phyloP scores from a whole-genome alignment of 768 basidiomycete species.

The Pisolithus tinctorius region DNA sequence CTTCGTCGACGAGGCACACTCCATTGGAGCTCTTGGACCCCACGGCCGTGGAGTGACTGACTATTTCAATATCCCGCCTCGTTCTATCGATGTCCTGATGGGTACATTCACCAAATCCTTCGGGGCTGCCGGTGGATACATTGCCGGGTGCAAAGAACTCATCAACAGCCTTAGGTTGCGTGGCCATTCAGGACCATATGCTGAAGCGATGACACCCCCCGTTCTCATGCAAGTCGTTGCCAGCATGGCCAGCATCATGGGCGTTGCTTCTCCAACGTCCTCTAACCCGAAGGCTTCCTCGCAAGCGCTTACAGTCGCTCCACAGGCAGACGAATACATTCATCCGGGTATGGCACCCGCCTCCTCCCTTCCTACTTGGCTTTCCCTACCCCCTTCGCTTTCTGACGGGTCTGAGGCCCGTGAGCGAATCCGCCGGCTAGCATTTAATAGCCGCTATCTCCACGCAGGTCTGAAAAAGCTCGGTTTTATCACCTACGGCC shows the following conservation, averaged over 20 bases:
- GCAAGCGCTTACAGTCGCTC: conserved; percentile 23
- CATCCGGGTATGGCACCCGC: conserved; percentile 69
- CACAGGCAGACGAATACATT: conserved; percentile 36
- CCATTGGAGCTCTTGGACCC: conserved; percentile 92
- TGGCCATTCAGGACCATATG: conserved; percentile 78
- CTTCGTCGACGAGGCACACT: conserved; percentile 96
- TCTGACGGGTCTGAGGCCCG: conserved; percentile 81
- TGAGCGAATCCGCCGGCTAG: conserved; percentile 76
- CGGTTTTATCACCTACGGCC: conserved; percentile 95
- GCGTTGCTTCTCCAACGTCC: conserved; percentile 43
- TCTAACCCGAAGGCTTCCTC: conserved; percentile 20
- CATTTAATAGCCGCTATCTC: conserved; percentile 96
- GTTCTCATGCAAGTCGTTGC: conserved; percentile 88
- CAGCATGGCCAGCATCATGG: conserved; percentile 97
- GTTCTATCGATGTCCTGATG: conserved; percentile 88
- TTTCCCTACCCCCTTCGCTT: conserved; percentile 64
- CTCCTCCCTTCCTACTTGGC: conserved; percentile 66
- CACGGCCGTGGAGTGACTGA: conserved; percentile 93
- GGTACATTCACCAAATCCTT: conserved; percentile 97
- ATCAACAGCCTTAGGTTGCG: conserved; percentile 78
- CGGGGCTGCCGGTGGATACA: conserved; percentile 91
- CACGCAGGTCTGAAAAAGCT: conserved; percentile 79
- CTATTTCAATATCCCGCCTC: conserved; percentile 83
- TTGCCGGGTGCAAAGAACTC: conserved; percentile 74
- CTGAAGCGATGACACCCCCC: conserved; percentile 85